Conservation (phyloP, 208 protist genomes). For the Wallacemonas collosoma region DNA sequence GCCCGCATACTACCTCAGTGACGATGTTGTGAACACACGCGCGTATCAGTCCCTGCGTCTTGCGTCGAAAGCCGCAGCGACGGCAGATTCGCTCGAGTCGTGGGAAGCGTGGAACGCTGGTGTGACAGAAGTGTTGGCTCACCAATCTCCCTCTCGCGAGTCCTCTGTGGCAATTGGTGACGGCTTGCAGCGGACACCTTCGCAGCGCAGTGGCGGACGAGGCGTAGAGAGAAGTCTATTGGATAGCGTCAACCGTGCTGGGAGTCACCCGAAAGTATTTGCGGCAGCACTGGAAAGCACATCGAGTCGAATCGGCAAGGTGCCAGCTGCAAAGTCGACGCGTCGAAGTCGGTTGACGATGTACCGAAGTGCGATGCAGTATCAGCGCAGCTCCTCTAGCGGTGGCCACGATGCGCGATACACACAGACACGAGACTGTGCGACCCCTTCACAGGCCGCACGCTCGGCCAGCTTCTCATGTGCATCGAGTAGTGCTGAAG, state of each 20-base stretch:
- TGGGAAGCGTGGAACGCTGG: slow-evolving; percentile 12
- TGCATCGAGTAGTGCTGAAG: neutral
- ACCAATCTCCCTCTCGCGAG: neutral
- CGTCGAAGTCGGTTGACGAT: neutral
- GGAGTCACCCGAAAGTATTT: slow-evolving; percentile 6
- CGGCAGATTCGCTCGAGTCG: neutral
- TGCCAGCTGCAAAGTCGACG: neutral
- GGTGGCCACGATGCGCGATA: neutral
- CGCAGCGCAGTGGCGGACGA: no score
- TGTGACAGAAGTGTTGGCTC: slow-evolving; percentile 7
- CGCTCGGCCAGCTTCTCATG: slow-evolving; percentile 6
- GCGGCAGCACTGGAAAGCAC: slow-evolving; percentile 8
- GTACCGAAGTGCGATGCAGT: slow-evolving; percentile 11
- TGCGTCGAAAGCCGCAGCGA: neutral
- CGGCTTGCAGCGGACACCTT: neutral
- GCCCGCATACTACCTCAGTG: slow-evolving; percentile 16
- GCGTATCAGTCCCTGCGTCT: slow-evolving; percentile 1
- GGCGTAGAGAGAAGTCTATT: neutral
- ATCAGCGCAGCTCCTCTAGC: neutral
- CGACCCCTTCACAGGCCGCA: slow-evolving; percentile 1
- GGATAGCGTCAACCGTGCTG: slow-evolving; percentile 4
- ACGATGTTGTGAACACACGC: neutral
- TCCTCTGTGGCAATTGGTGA: neutral
- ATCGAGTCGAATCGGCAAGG: slow-evolving; percentile 1
- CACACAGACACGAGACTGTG: neutral